Conservation (phyloP, 306 rosid species). For the Fragaria nilgerrensis region DNA sequence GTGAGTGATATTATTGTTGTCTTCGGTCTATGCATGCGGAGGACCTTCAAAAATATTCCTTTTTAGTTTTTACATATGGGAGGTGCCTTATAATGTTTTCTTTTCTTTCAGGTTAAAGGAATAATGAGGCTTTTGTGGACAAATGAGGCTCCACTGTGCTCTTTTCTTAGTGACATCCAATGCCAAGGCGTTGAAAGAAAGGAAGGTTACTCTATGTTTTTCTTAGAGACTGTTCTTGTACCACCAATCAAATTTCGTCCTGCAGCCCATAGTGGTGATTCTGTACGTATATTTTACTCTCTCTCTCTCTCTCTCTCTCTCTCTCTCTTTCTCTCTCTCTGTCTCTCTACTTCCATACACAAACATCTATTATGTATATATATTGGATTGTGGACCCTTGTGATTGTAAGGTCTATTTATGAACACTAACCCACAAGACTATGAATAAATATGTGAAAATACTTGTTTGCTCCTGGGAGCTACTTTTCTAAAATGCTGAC, state of each 20-base stretch:
- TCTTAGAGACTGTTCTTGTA: slow-evolving; percentile 78
- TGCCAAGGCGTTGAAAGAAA: slow-evolving; percentile 58
- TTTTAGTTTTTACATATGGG: neutral
- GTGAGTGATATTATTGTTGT: neutral
- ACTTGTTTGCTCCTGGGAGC: neutral
- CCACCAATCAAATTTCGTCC: slow-evolving; percentile 95
- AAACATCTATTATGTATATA: neutral
- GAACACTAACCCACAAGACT: no score
- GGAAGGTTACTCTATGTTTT: slow-evolving; percentile 71
- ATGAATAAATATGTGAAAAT: no score
- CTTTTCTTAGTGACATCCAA: slow-evolving; percentile 67
- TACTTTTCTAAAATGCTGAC: neutral
- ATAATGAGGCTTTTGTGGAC: slow-evolving; percentile 60
- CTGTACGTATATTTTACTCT: slow-evolving; percentile 44
- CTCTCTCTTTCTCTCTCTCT: neutral
- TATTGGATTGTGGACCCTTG: neutral
- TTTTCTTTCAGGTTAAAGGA: slow-evolving; percentile 51
- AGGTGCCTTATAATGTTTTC: neutral
- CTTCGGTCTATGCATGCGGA: neutral
- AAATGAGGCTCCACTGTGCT: slow-evolving; percentile 67
- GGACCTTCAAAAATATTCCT: neutral
- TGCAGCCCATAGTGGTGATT: slow-evolving; percentile 75
- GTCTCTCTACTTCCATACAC: neutral
- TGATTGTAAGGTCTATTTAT: neutral
- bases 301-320: slow-evolving; percentile 9